Conservation (phyloP, 2,329 filamentous ascomycete species). For the Alternaria angustiovoidea region DNA sequence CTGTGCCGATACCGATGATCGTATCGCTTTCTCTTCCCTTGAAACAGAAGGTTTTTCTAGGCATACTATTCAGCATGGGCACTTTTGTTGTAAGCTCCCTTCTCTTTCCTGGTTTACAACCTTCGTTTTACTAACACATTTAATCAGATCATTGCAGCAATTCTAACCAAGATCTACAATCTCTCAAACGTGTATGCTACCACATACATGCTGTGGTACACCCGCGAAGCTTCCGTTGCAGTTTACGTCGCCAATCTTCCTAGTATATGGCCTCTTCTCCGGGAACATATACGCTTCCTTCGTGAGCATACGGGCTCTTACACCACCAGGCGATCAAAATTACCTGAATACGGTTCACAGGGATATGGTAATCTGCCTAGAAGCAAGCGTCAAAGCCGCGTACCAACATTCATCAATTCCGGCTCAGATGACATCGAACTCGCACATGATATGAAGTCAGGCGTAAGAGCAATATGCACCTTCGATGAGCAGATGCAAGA, state of each 20-base stretch:
- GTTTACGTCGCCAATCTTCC: conserved; percentile 64
- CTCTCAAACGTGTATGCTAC: conserved; percentile 53
- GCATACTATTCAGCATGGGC: conserved; percentile 61
- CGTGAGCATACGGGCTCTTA: conserved; percentile 34
- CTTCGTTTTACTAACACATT: conserved; percentile 6
- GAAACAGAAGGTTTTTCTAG: conserved; percentile 63
- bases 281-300: conserved; percentile 52
- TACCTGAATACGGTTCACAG: conserved; percentile 28
- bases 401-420: conserved; percentile 15
- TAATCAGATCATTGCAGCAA: conserved; percentile 49
- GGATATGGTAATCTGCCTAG: conserved; percentile 28
- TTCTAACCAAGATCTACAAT: conserved; percentile 61
- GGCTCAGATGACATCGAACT: conserved; percentile 36
- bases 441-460: conserved; percentile 18
- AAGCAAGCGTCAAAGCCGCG: conserved; percentile 15
- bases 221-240: conserved; percentile 62
- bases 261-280: conserved; percentile 62
- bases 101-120: background rate
- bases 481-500: conserved; percentile 11
- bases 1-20: conserved; percentile 65
- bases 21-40: conserved; percentile 59
- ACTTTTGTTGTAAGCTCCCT: conserved; percentile 56
- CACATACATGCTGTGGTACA: conserved; percentile 60
- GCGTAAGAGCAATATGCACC: conserved; percentile 14
- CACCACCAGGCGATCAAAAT: conserved; percentile 16